phyloP scores from a whole-genome alignment of 1,284 basidiomycete genomes.

The Moesziomyces sp. region DNA sequence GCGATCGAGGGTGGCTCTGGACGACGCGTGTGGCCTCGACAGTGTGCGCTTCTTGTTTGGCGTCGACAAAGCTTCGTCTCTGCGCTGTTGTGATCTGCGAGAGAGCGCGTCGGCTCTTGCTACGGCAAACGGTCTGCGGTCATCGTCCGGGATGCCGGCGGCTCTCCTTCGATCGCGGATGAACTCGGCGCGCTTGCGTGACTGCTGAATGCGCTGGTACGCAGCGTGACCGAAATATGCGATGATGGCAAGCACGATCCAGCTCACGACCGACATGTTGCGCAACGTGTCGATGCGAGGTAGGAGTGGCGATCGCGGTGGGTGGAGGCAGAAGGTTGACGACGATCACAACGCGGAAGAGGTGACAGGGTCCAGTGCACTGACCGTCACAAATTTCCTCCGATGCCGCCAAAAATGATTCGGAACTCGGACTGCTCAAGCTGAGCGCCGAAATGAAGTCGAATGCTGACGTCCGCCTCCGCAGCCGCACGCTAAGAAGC shows the following conservation, averaged over 20 bases:
- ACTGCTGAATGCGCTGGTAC: constrained; percentile 24
- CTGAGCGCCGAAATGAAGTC: too few species aligned
- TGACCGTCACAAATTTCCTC: neutral
- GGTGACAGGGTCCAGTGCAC: constrained; percentile 6
- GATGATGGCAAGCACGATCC: constrained; percentile 22
- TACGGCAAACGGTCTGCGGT: constrained; percentile 45
- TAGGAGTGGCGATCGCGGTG: too few species aligned
- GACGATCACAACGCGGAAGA: neutral
- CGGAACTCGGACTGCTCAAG: neutral
- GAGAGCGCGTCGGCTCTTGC: constrained; percentile 44
- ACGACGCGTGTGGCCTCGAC: constrained; percentile 2
- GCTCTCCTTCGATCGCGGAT: constrained; percentile 45
- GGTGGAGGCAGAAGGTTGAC: neutral
- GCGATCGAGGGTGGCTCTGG: constrained; percentile 17
- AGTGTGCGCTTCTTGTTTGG: constrained; percentile 19
- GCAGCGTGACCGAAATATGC: constrained; percentile 17
- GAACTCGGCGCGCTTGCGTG: constrained; percentile 43
- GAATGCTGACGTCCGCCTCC: too few species aligned
- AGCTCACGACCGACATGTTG: constrained; percentile 31
- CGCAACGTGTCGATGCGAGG: neutral
- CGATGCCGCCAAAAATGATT: neutral
- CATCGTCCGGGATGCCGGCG: constrained; percentile 55
- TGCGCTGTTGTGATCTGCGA: constrained; percentile 22
- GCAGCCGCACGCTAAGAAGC: too few species aligned
- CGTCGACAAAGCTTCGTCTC: constrained; percentile 14